These are phyloP conservation scores for Rhizophora apiculata DNA, from an alignment of 345 rosid species.

Conservation along the genomic window DNA sequence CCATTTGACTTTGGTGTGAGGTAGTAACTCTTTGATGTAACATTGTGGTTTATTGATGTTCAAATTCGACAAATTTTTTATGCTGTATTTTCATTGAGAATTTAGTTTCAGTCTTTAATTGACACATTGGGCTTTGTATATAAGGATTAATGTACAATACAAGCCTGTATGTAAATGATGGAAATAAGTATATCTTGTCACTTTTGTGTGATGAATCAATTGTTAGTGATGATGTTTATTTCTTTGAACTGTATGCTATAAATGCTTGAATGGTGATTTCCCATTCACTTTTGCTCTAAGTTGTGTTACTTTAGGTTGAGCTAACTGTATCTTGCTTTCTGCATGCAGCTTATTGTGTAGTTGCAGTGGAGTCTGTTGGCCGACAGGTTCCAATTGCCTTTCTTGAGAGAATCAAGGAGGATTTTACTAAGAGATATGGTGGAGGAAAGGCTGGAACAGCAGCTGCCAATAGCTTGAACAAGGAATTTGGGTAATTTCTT, in stretches of 20 bases:
- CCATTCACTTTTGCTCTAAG: background rate
- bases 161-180: too few relatives aligned
- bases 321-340: slow-evolving; percentile 7
- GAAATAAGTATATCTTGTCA: too few relatives aligned
- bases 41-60: too few relatives aligned
- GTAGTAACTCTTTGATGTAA: too few relatives aligned
- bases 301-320: background rate
- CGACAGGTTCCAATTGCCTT: slow-evolving; percentile 31
- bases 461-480: slow-evolving; percentile 26
- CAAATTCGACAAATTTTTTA: too few relatives aligned
- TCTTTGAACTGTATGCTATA: background rate
- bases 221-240: too few relatives aligned
- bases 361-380: slow-evolving; percentile 30
- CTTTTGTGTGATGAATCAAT: too few relatives aligned
- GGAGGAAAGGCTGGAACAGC: slow-evolving; percentile 29
- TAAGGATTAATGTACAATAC: too few relatives aligned
- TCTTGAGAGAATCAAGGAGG: slow-evolving; percentile 32
- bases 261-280: background rate
- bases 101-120: too few relatives aligned
- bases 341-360: slow-evolving; percentile 29
- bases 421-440: slow-evolving; percentile 27
- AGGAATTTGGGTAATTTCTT: slow-evolving; percentile 28
- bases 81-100: too few relatives aligned
- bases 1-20: too few relatives aligned
- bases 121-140: too few relatives aligned